Base-by-base conservation (phyloP, 495 filamentous ascomycete genomes). In the Parachaetomium inaequale region DNA sequence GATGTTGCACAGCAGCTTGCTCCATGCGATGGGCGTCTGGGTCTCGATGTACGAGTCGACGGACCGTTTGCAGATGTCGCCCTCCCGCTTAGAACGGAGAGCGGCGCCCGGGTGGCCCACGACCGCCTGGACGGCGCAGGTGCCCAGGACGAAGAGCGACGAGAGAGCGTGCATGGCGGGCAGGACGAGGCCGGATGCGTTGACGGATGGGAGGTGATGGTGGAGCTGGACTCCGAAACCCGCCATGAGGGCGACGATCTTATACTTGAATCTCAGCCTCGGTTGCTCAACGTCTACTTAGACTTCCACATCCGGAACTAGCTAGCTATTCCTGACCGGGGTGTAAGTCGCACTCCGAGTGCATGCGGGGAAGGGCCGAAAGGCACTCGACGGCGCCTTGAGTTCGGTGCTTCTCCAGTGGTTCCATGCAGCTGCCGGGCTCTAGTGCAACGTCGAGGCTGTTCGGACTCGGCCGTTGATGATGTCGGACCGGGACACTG, bases 1-100 rank as follows among this genome's bases (percentile, higher is more conserved):
- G 58, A 89, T 87, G 55, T 89, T 89, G 68, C 79, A 74, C 57
- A 85, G 75, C 7, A 89, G 74, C 21, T 79, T 77, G 10, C 74
- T 59, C 43, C 81, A 67, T 0, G 86, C 79, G 56, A 82, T 74
- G 14, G 83, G 75, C 8, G 74, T 79, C 65, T 90, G 80, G 8
- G 68, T 75, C 34, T 77, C 58, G 63, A 90, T 81, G 74, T 84
- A 90, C 14, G 71, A 71, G 58, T 82, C 78, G 29, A 84, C 79
- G 25, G 73, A 68, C 36, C 81, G 73, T 70, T 75, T 80, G 51
- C 74, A 55, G 49, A 82, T 62, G 12, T 65, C 68, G 40, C 72
- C 70, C 23, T 81, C 75, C 28, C 78, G 74, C 57, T 69, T 68
- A 40, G 64, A 59, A 7, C 65, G 54, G 17, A 17, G 49, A 54